Conservation (phyloP, 208 protist species). For the Tritrichomonas musculus region DNA sequence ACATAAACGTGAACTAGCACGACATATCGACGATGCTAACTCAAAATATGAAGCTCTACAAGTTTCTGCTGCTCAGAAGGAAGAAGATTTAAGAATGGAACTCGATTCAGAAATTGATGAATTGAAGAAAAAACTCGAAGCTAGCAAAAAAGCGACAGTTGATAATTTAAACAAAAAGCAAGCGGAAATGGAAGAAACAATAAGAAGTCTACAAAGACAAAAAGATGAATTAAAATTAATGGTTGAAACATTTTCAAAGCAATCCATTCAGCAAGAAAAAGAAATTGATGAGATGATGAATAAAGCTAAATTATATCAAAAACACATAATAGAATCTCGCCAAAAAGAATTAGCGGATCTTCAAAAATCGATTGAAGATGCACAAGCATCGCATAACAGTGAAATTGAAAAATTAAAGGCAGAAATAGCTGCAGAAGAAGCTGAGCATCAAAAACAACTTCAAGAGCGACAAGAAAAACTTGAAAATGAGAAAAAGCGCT, state of each 20-base stretch:
- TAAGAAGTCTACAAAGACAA: not conserved
- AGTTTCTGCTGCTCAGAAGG: not conserved
- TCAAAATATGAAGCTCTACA: not conserved
- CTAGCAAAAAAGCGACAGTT: not conserved
- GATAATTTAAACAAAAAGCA: not conserved
- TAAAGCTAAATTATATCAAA: not conserved
- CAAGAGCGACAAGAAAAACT: not conserved
- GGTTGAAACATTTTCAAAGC: not conserved
- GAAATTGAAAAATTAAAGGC: not conserved
- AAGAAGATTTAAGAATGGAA: not conserved
- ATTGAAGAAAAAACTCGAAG: not conserved
- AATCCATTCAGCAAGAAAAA: not conserved
- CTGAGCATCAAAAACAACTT: not conserved
- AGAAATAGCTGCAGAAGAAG: not conserved
- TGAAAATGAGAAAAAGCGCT: not conserved
- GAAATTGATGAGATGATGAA: not conserved
- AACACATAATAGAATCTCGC: not conserved
- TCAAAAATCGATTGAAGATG: not conserved
- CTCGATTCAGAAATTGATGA: not conserved
- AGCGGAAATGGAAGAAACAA: not conserved
- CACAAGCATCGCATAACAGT: not conserved
- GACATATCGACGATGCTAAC: constrained; percentile 26
- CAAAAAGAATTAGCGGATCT: not conserved
- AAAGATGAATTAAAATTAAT: not conserved
- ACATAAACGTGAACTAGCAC: not conserved